Conservation (phyloP, 2,329 filamentous ascomycete species). For the Aspergillus unguis region DNA sequence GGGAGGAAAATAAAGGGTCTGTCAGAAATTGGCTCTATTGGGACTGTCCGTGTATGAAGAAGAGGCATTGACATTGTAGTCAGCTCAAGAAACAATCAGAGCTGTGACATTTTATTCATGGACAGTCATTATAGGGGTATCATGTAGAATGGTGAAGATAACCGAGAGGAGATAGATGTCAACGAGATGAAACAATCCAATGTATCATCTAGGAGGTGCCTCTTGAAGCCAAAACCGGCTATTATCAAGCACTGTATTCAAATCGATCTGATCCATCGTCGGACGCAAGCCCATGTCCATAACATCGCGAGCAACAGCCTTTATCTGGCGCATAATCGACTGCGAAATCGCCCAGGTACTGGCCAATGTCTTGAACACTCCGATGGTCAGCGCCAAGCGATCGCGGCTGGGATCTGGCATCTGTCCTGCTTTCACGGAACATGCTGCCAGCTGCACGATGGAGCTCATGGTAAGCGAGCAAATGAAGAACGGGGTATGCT, state of each 20-base stretch:
- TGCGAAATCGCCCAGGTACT: slow-evolving; percentile 70
- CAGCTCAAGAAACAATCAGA: not conserved
- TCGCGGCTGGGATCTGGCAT: slow-evolving; percentile 60
- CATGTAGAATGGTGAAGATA: slow-evolving; percentile 2
- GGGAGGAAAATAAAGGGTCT: no score
- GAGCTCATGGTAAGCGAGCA: slow-evolving; percentile 75
- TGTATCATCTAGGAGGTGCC: slow-evolving; percentile 34
- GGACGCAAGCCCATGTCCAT: slow-evolving; percentile 43
- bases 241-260: slow-evolving; percentile 33
- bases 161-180: slow-evolving; percentile 8
- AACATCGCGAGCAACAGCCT: slow-evolving; percentile 74
- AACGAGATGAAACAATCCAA: slow-evolving; percentile 10
- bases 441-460: slow-evolving; percentile 77
- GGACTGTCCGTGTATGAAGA: not conserved
- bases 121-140: slow-evolving; percentile 8
- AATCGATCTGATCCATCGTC: slow-evolving; percentile 34
- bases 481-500: slow-evolving; percentile 80
- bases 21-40: no score
- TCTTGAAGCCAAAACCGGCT: slow-evolving; percentile 35
- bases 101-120: not conserved
- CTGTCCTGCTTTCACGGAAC: slow-evolving; percentile 58
- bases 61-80: not conserved
- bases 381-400: slow-evolving; percentile 74
- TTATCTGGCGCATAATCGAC: slow-evolving; percentile 68
- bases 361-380: slow-evolving; percentile 66